Base-by-base conservation (phyloP, 2,329 filamentous ascomycete species). In the Hypoxylon sp. region DNA sequence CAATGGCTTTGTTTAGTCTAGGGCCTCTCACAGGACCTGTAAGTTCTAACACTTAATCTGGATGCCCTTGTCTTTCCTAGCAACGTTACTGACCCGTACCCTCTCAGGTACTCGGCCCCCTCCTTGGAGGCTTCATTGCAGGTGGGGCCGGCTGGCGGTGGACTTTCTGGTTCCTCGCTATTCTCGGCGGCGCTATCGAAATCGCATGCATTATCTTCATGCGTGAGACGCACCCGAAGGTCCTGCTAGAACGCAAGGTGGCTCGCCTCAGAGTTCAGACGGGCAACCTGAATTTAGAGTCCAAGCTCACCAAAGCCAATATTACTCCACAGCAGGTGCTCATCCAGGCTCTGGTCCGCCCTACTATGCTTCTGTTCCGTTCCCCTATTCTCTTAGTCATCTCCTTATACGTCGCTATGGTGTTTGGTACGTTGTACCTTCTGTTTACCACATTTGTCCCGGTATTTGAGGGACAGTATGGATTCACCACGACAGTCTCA, bases 231-330 rank as follows among this genome's bases (percentile, higher is more conserved):
- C 79, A 81, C 52, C 74, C 76, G 7, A 73, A 77, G 0, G 73
- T 77, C 0, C 69, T 83, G 12, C 73, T 83, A 3, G 54, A 75
- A 39, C 74, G 74, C 46, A 80, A 80, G 71, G 73, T 76, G 0
- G 63, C 50, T 1, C 69, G 74, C 1, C 75, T 85, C 1, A 79
- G 78, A 6, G 79, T 79, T 54, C 77, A 81, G 58, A 86, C 83
- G 0, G 82, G 82, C 14, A 85, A 85, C 55, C 53, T 60, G 5
- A 68, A 76, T 21, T 71, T 87, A 2, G 85, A 86, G 2, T 83
- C 83, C 45, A 86, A 85, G 71, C 80, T 88, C 8, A 21, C 34
- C 21, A 32, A 30, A 23, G 14, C 29, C 43, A 34, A 48, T 12
- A 21, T 48, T 12, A 41, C 43, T 0, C 43, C 32, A 14, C 32